Evolutionary conservation across 345 rosid species (phyloP).

Genomic region (Aquilaria yunnanensis): DNA sequence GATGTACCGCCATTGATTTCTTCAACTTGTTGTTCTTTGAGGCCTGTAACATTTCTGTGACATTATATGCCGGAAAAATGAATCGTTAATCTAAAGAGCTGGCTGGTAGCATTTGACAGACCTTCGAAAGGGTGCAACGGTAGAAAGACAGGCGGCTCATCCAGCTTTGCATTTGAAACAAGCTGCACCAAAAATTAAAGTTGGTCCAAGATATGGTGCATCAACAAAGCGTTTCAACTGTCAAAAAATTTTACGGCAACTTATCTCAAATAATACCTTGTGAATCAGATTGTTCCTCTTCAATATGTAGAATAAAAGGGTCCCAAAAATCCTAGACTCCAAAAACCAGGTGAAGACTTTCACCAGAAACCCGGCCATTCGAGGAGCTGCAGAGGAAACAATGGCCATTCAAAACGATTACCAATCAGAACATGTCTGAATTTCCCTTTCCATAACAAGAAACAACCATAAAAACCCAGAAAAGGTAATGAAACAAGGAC

Average conservation of each 20-base stretch:
- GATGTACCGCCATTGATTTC: slow-evolving; percentile 25
- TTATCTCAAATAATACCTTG: slow-evolving; percentile 30
- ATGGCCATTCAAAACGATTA: no score
- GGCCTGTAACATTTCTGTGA: slow-evolving; percentile 22
- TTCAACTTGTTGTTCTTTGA: slow-evolving; percentile 35
- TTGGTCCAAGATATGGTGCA: neutral
- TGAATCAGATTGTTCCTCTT: slow-evolving; percentile 53
- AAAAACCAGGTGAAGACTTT: slow-evolving; percentile 56
- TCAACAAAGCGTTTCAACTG: neutral
- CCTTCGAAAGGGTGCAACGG: slow-evolving; percentile 56
- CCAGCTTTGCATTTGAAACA: slow-evolving; percentile 40
- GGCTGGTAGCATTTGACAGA: neutral
- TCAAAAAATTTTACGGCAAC: neutral
- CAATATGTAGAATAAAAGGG: slow-evolving; percentile 33
- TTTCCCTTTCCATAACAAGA: no score
- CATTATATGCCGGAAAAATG: neutral
- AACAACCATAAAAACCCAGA: neutral
- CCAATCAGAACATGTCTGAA: no score
- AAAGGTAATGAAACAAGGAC: neutral
- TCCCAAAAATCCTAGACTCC: slow-evolving; percentile 43
- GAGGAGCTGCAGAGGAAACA: slow-evolving; percentile 36
- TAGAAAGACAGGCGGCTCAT: slow-evolving; percentile 43
- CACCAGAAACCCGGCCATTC: slow-evolving; percentile 64
- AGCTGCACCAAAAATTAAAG: slow-evolving; percentile 28
- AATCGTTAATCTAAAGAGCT: neutral